Base-by-base conservation (phyloP, 805 yeast genomes). In the Candida koratica region DNA sequence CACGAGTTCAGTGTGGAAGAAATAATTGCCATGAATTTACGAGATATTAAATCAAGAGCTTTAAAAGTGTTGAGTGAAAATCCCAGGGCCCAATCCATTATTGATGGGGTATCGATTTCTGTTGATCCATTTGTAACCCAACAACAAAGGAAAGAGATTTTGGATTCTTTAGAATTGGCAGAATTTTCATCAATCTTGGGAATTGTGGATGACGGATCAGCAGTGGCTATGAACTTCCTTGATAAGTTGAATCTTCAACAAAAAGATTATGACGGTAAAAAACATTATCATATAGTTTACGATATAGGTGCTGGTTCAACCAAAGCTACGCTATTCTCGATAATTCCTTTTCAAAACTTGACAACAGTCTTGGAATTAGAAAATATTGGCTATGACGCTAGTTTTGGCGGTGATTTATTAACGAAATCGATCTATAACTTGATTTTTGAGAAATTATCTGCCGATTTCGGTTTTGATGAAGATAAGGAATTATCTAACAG, bases 251-350 rank as follows among this genome's bases (percentile, higher is more conserved):
- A 60, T 23, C 52, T 57, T 5, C 56, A 56, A 3, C 48, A 52
- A 14, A 70, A 67, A 3, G 62, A 62, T 30, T 58, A 51, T 37
- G 47, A 54, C 24, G 59, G 47, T 23, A 46, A 41, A 18, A 72
- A 68, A 38, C 77, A 76, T 47, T 71, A 77, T 50, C 84, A 84
- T 53, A 54, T 87, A 33, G 73, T 93, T 23, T 87, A 81, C 54
- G 98, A 93, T 56, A 75, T 84, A 75, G 98, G 98, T 31, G 90
- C 96, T 4, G 95, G 95, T 1, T 81, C 95, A 1, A 84, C 95
- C 0, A 77, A 81, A 37, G 95, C 95, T 1, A 84, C 97, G 0
- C 62, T 93, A n/a, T 75, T 88, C 34, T 77, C 89, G 1, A 68
- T 81, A 43, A 57, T 60, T 12, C 74, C 75, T 15, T 56, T 54